Evolutionary conservation across 1,284 basidiomycete species (phyloP), one percentile per base, ranked within the genome.

Genomic region (Ustilago vetiveriae): DNA sequence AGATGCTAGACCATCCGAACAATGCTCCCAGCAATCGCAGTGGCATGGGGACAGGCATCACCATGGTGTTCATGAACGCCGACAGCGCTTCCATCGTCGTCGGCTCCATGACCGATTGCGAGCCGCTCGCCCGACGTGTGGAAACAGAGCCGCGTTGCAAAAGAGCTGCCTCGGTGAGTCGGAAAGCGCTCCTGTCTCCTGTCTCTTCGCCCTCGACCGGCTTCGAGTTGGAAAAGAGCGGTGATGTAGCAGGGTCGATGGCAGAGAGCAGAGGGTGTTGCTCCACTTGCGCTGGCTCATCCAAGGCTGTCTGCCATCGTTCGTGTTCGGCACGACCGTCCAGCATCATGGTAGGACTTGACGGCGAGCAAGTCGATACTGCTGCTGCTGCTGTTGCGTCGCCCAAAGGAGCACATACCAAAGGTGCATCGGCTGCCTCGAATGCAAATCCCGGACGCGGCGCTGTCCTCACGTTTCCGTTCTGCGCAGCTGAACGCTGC

Each of bases 1-100:
- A 70, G 33, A 70, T 46, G 33, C 38, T 43, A 3, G 51, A 55
- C 67, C 67, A 70, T 17, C 67, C 67, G 22, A 65, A 53, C 17
- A 70, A 32, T 30, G 67, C 67, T 6, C 67, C 67, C 1, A 70
- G 49, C 40, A 70, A 17, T 1, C 67, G 52, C 41, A 70, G 53
- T 0, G 67, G 67, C 56, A 70, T 70, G 39, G 67, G 67, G 6
- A 70, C 67, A 8, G 67, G 67, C 60, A 70, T 70, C n/a, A 64
- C 60, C 48, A 68, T 57, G n/a, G 56, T 70, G 27, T 70, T 70
- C 43, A 70, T 54, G 6, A 70, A 65, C n/a, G 67, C 60, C 3
- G 56, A 60, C 0, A 70, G 36, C 24, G 67, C 67, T 35, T 70
- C 67, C 48, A 60, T 70, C 17, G 67, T 70, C 4, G 67, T 70